Evolutionary conservation across 2,329 filamentous ascomycete genomes (phyloP).

Genomic region (Chalara sp.): DNA sequence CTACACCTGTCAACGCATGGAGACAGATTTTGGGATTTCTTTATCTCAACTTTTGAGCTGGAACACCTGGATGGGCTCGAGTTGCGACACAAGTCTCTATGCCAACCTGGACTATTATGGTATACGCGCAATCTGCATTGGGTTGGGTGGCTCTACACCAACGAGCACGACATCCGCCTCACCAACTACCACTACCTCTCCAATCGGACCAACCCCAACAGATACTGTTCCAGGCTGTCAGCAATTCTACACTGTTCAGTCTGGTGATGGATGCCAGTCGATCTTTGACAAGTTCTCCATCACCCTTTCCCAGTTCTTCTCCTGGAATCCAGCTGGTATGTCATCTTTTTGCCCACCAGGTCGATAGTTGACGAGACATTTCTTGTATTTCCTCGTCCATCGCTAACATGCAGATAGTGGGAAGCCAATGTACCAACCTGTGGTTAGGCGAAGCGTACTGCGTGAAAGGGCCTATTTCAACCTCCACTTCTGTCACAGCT

Average conservation of each 20-base stretch:
- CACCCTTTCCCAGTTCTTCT: conserved; percentile 18
- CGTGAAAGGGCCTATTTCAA: neutral
- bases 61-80: neutral
- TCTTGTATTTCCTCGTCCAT: no score
- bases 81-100: neutral
- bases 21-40: neutral
- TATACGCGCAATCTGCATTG: neutral
- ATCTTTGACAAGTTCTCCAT: conserved; percentile 20
- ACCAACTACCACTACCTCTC: neutral
- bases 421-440: conserved; percentile 19
- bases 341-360: neutral
- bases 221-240: neutral
- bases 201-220: neutral
- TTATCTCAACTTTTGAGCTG: neutral
- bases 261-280: conserved; percentile 18
- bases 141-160: neutral
- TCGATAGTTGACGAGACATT: no score
- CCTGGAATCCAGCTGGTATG: conserved; percentile 6
- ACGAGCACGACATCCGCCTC: neutral
- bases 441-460: conserved; percentile 5
- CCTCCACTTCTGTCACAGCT: neutral
- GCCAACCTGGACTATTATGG: neutral
- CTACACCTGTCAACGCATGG: neutral
- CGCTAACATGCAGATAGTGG: neutral
- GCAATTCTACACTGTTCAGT: neutral